Evolutionary conservation across 2,329 filamentous ascomycete species (phyloP).

Genomic region (Colletotrichum sp.): DNA sequence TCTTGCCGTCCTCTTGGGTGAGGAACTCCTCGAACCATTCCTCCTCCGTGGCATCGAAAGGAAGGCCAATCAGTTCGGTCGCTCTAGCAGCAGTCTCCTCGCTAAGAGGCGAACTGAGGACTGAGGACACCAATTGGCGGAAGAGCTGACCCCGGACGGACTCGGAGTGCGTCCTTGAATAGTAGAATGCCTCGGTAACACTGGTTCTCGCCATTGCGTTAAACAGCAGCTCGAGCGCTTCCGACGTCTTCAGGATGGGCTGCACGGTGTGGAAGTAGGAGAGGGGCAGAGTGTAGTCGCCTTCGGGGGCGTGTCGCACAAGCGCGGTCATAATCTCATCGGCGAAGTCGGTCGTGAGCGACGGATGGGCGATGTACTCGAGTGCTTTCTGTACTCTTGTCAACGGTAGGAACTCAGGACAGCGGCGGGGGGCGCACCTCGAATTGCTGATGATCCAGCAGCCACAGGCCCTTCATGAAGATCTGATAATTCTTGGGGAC

Average conservation of each 20-base stretch:
- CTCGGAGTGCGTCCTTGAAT: conserved; percentile 69
- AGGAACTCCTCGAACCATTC: conserved; percentile 76
- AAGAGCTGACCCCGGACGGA: conserved; percentile 69
- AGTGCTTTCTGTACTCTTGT: conserved; percentile 60
- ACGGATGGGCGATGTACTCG: conserved; percentile 79
- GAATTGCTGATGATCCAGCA: conserved; percentile 76
- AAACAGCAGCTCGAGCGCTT: conserved; percentile 71
- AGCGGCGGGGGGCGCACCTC: conserved; percentile 43
- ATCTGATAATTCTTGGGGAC: conserved; percentile 79
- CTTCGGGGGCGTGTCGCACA: conserved; percentile 62
- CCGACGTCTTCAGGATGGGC: conserved; percentile 70
- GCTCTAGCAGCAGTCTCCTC: conserved; percentile 58
- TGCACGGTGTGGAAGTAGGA: conserved; percentile 81
- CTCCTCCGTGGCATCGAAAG: conserved; percentile 75
- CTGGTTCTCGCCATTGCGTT: conserved; percentile 70
- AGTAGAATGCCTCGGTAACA: conserved; percentile 76
- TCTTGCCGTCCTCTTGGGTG: conserved; percentile 67
- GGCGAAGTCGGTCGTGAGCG: conserved; percentile 79
- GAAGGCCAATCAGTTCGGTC: conserved; percentile 74
- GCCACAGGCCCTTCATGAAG: conserved; percentile 83
- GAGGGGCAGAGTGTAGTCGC: conserved; percentile 70
- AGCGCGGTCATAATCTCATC: conserved; percentile 80
- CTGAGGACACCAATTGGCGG: conserved; percentile 65
- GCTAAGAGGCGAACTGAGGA: conserved; percentile 48
- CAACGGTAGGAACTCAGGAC: not conserved